Base-by-base conservation (phyloP, 2,329 filamentous ascomycete species). In the Zymoseptoria brevis region DNA sequence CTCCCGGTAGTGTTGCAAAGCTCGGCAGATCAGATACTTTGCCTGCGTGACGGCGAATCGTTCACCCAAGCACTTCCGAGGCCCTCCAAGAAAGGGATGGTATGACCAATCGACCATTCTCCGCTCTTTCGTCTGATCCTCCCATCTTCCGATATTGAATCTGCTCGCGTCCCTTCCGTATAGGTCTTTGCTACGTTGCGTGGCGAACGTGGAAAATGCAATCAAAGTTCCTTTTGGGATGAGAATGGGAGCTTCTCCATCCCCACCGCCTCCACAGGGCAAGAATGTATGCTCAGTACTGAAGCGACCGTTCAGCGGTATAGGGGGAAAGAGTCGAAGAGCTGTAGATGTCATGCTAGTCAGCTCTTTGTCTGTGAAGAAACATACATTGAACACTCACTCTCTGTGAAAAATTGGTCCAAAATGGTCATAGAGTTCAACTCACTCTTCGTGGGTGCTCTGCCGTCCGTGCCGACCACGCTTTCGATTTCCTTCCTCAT, bases 221-320 rank as follows among this genome's bases (percentile, higher is more conserved):
- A 74, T 59, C 1, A 56, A 48, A 6, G 62, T 63, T 16, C 71
- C 70, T 57, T 68, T 66, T 7, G 63, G 56, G 13, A 74, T 64
- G 50, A 69, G 68, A 22, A 92, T 68, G 0, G 87, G 87, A 52
- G 78, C 74, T 2, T 75, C 73, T 30, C 77, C 77, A 58, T 80
- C 77, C 1, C 70, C 67, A 0, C 79, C 80, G 22, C 79, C 79
- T 45, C 79, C 89, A 21, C 77, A 79, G 0, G 89, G 89, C 3
- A 94, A 81, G 0, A 85, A 87, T 4, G 88, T 91, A 74, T 90
- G 86, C 58, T 77, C 79, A 19, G 90, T 53, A 19, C 49, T 48
- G 19, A 55, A 49, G 19, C 59, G 52, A 22, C 22, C n/a, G 49
- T 59, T 61, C 8, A 58, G 8, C 16, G 56, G 59, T 19, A 61